Evolutionary conservation across 768 basidiomycete species (phyloP).

Genomic region (Tephrocybe rancida): DNA sequence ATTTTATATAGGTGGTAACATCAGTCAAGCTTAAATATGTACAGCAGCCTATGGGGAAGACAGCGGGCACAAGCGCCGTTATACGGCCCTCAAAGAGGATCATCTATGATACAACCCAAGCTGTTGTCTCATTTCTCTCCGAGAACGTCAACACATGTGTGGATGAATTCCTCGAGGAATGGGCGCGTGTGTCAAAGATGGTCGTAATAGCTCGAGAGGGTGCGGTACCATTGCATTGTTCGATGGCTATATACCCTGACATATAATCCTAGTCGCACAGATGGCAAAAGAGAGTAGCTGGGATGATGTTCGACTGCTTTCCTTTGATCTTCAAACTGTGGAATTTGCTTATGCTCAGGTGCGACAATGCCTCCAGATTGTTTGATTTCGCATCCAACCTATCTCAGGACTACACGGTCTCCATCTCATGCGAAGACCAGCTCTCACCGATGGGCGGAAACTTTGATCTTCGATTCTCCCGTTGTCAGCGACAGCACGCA

Average conservation of each 20-base stretch:
- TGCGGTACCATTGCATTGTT: slow-evolving; percentile 28
- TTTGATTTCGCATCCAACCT: too few species aligned
- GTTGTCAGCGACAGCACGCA: slow-evolving; percentile 33
- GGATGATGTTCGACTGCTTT: slow-evolving; percentile 78
- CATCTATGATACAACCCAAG: slow-evolving; percentile 87
- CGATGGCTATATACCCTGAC: background rate
- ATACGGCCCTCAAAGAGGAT: slow-evolving; percentile 88
- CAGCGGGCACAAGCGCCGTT: slow-evolving; percentile 57
- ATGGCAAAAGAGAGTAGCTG: slow-evolving; percentile 76
- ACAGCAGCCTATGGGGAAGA: slow-evolving; percentile 81
- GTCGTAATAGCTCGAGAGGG: slow-evolving; percentile 91
- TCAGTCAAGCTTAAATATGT: slow-evolving; percentile 91
- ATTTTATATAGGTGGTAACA: slow-evolving; percentile 65
- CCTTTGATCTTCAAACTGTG: slow-evolving; percentile 92
- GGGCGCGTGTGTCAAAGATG: slow-evolving; percentile 92
- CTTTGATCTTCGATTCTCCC: slow-evolving; percentile 75
- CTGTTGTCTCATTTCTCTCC: slow-evolving; percentile 86
- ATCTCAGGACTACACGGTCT: slow-evolving; percentile 82
- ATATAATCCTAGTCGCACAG: slow-evolving; percentile 61
- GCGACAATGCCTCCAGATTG: too few species aligned
- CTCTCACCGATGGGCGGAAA: slow-evolving; percentile 67
- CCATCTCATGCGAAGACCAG: slow-evolving; percentile 80
- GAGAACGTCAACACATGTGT: slow-evolving; percentile 88
- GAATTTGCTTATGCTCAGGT: slow-evolving; percentile 81
- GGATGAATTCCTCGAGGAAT: slow-evolving; percentile 88